These are phyloP conservation scores for Eucalyptus cloeziana DNA, from an alignment of 345 rosid species.

Conservation along the genomic window DNA sequence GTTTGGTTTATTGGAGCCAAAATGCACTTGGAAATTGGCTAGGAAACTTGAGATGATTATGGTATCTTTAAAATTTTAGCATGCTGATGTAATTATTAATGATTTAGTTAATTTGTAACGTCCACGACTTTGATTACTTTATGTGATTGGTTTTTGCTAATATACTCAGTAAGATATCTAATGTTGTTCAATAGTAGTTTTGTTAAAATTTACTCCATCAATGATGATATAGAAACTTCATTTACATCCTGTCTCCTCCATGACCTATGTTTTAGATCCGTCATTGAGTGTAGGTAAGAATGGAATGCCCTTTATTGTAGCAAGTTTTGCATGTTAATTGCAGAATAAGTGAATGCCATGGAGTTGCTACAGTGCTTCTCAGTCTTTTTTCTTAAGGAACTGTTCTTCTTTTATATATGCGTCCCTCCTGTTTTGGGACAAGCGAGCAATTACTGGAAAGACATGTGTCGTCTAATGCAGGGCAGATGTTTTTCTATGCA, in stretches of 20 bases:
- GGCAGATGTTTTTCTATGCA: conserved; percentile 7
- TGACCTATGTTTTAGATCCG: background rate
- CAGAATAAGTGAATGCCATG: background rate
- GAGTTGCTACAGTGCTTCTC: background rate
- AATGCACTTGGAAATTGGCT: background rate
- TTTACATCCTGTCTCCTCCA: background rate
- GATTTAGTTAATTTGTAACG: background rate
- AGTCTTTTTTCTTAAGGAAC: background rate
- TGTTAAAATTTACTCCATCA: background rate
- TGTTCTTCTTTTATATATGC: background rate
- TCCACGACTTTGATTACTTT: background rate
- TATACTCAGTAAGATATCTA: background rate
- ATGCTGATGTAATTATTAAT: background rate
- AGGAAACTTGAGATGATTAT: background rate
- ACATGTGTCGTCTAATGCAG: background rate
- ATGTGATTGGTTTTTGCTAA: background rate
- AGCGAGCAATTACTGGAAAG: background rate
- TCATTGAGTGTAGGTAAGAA: background rate
- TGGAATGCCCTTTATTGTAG: background rate
- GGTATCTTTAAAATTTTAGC: background rate
- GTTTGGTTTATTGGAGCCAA: background rate
- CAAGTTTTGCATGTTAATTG: background rate
- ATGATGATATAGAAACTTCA: background rate
- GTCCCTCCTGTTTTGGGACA: background rate
- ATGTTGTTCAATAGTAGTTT: background rate